Evolutionary conservation across 495 filamentous ascomycete species (phyloP), one percentile per base, ranked within the genome.

Genomic region (Aspergillus leporis): DNA sequence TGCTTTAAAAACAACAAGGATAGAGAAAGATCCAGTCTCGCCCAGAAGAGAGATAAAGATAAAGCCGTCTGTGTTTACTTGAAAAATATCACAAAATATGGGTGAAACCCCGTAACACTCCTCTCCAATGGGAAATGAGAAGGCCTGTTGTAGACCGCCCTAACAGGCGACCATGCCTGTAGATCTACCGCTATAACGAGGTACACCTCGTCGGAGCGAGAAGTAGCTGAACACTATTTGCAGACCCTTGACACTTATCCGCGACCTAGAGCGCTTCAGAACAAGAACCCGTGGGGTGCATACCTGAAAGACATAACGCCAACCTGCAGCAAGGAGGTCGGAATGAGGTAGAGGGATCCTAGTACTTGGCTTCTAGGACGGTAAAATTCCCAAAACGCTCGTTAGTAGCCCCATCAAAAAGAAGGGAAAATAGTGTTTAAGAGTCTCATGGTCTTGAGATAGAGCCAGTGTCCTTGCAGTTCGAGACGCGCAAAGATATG

Each of bases 151-250:
- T 28, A 28, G 25, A 28, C 23, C n/a, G 12, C 48, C 22, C 6
- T 16, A n/a, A 51, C 22, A 51, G 16, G 32, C 32, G 32, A 36
- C 40, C 3, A 43, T 14, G 14, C 18, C 30, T 53, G 32, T 28
- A 31, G 32, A 53, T 53, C 51, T 53, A 53, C 51, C 51, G 25
- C 40, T 16, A 41, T 40, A 14, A 25, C 51, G 22, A 53, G 51
- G 14, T 23, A 53, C 14, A 28, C 16, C 32, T 40, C 51, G 19
- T 23, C 34, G 21, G 38, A 9, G 19, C 31, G 16, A 40, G 34
- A 10, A 53, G 51, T 18, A 23, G n/a, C 34, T n/a, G 16, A 41
- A 16, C 7, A 38, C 23, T 25, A 53, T 41, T 40, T 19, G 19
- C 12, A 6, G 19, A 25, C 51, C 32, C 13, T 31, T 40, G 31